Conservation (phyloP, 2,329 filamentous ascomycete genomes). For the Emydomyces testavorans region DNA sequence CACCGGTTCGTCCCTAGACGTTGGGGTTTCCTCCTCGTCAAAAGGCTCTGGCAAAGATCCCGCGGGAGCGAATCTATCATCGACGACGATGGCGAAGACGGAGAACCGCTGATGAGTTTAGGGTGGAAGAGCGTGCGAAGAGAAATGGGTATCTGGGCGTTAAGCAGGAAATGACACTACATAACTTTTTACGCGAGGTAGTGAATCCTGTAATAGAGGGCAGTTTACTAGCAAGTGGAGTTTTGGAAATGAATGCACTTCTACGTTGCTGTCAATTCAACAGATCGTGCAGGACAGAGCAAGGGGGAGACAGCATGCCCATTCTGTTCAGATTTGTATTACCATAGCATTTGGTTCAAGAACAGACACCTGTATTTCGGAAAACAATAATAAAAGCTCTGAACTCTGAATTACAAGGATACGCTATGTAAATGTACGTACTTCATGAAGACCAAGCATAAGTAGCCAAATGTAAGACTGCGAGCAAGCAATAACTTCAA, state of each 20-base stretch:
- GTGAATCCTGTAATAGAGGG: too few relatives aligned
- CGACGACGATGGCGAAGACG: constrained; percentile 4
- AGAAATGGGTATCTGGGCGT: neutral
- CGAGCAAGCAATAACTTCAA: too few relatives aligned
- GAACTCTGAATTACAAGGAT: too few relatives aligned
- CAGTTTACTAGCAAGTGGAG: too few relatives aligned
- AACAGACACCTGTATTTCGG: too few relatives aligned
- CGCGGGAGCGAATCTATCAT: neutral
- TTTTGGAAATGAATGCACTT: neutral
- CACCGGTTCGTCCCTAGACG: constrained; percentile 22
- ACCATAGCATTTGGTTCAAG: too few relatives aligned
- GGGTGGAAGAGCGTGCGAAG: neutral
- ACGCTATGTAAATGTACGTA: too few relatives aligned
- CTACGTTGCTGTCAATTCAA: neutral
- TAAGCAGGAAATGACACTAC: neutral
- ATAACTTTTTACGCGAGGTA: too few relatives aligned
- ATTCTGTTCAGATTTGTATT: neutral
- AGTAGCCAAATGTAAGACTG: too few relatives aligned
- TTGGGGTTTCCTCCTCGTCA: neutral
- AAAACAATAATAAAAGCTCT: too few relatives aligned
- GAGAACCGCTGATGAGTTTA: neutral
- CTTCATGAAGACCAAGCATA: too few relatives aligned
- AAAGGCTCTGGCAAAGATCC: neutral
- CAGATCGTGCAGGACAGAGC: neutral
- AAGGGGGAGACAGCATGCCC: neutral